These are phyloP conservation scores for Irpex rosettiformis DNA, from an alignment of 1,284 basidiomycete species.

Conservation along the genomic window DNA sequence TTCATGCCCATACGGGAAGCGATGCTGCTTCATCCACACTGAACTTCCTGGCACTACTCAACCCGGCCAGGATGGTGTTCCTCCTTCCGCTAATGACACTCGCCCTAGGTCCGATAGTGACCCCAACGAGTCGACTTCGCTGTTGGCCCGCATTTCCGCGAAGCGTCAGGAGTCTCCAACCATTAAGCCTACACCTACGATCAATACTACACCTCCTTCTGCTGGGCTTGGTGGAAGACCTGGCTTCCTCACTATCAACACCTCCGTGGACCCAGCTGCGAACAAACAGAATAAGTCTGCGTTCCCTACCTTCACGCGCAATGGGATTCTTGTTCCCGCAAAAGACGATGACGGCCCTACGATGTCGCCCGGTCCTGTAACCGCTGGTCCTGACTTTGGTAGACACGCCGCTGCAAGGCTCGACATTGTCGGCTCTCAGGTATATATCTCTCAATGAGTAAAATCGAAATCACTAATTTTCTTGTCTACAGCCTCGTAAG, in stretches of 20 bases:
- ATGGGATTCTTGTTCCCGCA: slow-evolving; percentile 64
- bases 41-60: slow-evolving; percentile 66
- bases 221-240: slow-evolving; percentile 47
- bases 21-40: slow-evolving; percentile 89
- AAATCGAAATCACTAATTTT: slow-evolving; percentile 9
- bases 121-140: slow-evolving; percentile 63
- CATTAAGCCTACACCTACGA: slow-evolving; percentile 38
- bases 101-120: slow-evolving; percentile 76
- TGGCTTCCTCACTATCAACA: slow-evolving; percentile 69
- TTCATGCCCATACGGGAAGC: slow-evolving; percentile 85
- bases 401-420: slow-evolving; percentile 63
- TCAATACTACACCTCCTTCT: slow-evolving; percentile 37
- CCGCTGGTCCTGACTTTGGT: slow-evolving; percentile 78
- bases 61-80: slow-evolving; percentile 43
- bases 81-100: slow-evolving; percentile 47
- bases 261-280: slow-evolving; percentile 55
- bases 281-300: slow-evolving; percentile 78
- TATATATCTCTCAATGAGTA: slow-evolving; percentile 30
- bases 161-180: slow-evolving; percentile 50
- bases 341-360: slow-evolving; percentile 55
- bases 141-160: slow-evolving; percentile 69
- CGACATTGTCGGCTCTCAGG: slow-evolving; percentile 72
- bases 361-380: slow-evolving; percentile 75
- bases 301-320: slow-evolving; percentile 72
- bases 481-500: slow-evolving; percentile 39